Conservation (phyloP, 352 stramenopile genomes). For the Globisporangium polare region DNA sequence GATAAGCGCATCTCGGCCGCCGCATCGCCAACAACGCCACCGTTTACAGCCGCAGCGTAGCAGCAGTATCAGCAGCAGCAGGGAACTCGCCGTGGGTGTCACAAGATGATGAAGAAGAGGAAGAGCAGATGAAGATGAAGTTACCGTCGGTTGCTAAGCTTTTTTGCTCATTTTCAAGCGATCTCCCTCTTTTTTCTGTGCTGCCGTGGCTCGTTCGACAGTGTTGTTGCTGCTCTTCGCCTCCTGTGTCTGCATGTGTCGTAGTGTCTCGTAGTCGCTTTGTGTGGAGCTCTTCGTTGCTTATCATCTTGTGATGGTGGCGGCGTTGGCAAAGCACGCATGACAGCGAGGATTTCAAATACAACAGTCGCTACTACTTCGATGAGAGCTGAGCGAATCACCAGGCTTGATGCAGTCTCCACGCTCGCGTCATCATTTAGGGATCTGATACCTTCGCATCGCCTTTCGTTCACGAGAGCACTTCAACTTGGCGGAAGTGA, state of each 20-base stretch:
- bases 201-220: constrained; percentile 4
- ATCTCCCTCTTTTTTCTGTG: constrained; percentile 9
- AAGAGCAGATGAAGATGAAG: constrained; percentile 3
- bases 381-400: neutral
- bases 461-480: neutral
- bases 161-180: constrained; percentile 1
- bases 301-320: neutral
- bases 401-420: neutral
- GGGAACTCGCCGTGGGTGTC: constrained; percentile 10
- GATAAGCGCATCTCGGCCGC: constrained; percentile 76
- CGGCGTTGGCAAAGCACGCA: neutral
- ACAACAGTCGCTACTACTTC: neutral
- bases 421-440: no score
- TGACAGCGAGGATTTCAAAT: neutral
- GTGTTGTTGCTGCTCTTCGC: neutral
- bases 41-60: neutral
- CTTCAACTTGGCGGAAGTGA: neutral
- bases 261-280: neutral
- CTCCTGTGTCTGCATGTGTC: neutral
- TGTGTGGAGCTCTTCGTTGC: neutral
- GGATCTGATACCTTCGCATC: no score
- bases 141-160: neutral
- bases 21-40: neutral
- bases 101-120: constrained; percentile 8
- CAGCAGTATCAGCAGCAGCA: constrained; percentile 3